phyloP scores from a whole-genome alignment of 805 yeast genomes.

The Ogataea corticis region DNA sequence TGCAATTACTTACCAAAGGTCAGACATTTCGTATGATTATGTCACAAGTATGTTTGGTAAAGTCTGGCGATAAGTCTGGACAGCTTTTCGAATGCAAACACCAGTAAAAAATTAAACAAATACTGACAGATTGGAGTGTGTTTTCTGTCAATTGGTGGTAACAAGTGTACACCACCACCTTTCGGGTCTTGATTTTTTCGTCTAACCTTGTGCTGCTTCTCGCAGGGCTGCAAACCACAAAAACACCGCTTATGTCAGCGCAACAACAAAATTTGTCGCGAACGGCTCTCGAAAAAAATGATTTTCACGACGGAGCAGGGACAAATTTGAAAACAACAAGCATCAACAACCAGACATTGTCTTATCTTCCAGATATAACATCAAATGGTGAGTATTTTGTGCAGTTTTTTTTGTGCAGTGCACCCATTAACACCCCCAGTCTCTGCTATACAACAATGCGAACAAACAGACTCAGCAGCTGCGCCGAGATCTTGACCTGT shows the following conservation, averaged over 20 bases:
- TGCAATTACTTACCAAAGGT: slow-evolving; percentile 20
- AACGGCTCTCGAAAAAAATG: neutral
- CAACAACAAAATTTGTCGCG: too few relatives aligned
- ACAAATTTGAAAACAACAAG: too few relatives aligned
- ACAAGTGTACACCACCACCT: slow-evolving; percentile 5
- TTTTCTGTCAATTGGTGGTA: slow-evolving; percentile 3
- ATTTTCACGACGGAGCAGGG: neutral
- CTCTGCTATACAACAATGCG: slow-evolving; percentile 87
- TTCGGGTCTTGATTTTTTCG: slow-evolving; percentile 2
- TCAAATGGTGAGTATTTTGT: neutral
- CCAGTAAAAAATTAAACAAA: neutral
- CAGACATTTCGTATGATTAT: slow-evolving; percentile 15
- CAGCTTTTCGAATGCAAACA: slow-evolving; percentile 3
- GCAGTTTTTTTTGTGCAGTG: neutral
- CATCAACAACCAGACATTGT: neutral
- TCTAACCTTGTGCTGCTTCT: slow-evolving; percentile 12
- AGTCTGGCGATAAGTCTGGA: slow-evolving; percentile 1
- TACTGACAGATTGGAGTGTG: neutral
- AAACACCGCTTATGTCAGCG: neutral
- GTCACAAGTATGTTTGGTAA: neutral
- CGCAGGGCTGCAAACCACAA: slow-evolving; percentile 5
- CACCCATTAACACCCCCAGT: slow-evolving; percentile 42
- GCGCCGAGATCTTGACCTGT: slow-evolving; percentile 63
- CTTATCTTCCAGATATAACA: neutral
- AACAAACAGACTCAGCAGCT: slow-evolving; percentile 78